Conservation (phyloP, 352 stramenopile genomes). For the Phytopythium litorale region DNA sequence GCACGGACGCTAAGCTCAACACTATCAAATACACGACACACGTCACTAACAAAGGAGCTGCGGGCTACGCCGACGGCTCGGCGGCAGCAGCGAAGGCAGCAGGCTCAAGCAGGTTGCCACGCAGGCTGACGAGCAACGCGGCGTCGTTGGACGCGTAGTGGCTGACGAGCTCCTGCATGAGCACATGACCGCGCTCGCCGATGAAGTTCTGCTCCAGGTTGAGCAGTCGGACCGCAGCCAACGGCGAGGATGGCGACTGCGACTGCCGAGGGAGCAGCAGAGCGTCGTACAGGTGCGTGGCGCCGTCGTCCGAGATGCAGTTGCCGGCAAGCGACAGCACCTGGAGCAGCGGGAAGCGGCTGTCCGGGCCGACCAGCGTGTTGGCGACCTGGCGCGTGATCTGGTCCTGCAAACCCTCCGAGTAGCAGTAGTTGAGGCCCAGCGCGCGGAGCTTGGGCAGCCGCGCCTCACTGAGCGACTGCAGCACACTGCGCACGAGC, state of each 20-base stretch:
- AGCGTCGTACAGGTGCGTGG: slow-evolving; percentile 31
- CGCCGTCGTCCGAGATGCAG: slow-evolving; percentile 50
- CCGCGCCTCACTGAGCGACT: slow-evolving; percentile 16
- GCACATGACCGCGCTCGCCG: slow-evolving; percentile 39
- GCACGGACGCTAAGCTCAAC: not conserved
- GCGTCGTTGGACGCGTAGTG: slow-evolving; percentile 19
- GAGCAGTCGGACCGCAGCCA: slow-evolving; percentile 13
- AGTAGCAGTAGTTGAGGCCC: slow-evolving; percentile 42
- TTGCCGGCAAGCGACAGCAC: slow-evolving; percentile 42
- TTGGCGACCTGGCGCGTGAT: slow-evolving; percentile 36
- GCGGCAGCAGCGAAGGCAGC: not conserved
- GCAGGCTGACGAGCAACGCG: slow-evolving; percentile 24
- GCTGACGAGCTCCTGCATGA: slow-evolving; percentile 32
- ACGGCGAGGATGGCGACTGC: not conserved
- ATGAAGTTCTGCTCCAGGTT: slow-evolving; percentile 58
- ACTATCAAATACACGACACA: not conserved
- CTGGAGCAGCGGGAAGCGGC: slow-evolving; percentile 27
- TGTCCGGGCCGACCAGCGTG: slow-evolving; percentile 21
- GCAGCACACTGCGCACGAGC: slow-evolving; percentile 28
- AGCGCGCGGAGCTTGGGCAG: slow-evolving; percentile 28
- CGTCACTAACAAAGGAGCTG: not conserved
- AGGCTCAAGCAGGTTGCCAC: slow-evolving; percentile 29
- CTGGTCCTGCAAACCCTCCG: slow-evolving; percentile 43
- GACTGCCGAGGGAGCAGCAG: slow-evolving; percentile 12
- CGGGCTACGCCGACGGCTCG: not conserved